Percentiles rank a stretch among this genome's conserved stretches.
These are phyloP conservation scores for Cryptococcus floricola DNA, from an alignment of 1,284 basidiomycete genomes.

Conservation along the genomic window DNA sequence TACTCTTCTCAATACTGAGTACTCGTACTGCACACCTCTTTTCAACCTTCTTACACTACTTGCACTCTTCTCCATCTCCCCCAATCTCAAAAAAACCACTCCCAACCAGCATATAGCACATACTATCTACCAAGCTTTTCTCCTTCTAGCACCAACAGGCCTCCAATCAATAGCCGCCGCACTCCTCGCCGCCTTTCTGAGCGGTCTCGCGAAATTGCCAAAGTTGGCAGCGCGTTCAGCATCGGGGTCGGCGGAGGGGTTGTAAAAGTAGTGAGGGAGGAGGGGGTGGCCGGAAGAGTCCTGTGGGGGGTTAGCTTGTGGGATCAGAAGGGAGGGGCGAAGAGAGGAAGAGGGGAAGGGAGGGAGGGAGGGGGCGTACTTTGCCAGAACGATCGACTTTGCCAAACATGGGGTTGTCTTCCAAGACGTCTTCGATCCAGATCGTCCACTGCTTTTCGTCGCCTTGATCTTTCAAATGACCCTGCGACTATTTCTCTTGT, in stretches of 20 bases:
- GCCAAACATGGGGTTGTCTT: conserved; percentile 46
- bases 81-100: neutral
- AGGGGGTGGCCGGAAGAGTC: conserved; percentile 48
- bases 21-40: neutral
- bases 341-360: neutral
- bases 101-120: conserved; percentile 7
- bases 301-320: conserved; percentile 12
- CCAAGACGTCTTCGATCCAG: conserved; percentile 39
- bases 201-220: conserved; percentile 47
- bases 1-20: neutral
- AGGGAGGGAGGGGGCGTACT: conserved; percentile 19
- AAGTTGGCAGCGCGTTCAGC: conserved; percentile 41
- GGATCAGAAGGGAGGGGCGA: neutral
- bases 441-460: conserved; percentile 36
- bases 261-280: conserved; percentile 49
- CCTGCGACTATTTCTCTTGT: conserved; percentile 33
- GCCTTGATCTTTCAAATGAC: conserved; percentile 37
- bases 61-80: neutral
- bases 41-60: neutral
- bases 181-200: conserved; percentile 44
- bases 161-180: conserved; percentile 50
- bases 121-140: conserved; percentile 9
- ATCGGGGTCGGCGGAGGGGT: conserved; percentile 45
- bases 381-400: conserved; percentile 48
- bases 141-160: conserved; percentile 42